A percentile compares a stretch with the other conserved stretches of the same genome.
phyloP scores from a whole-genome alignment of 345 rosid genomes.

The Gossypium ekmanianum region DNA sequence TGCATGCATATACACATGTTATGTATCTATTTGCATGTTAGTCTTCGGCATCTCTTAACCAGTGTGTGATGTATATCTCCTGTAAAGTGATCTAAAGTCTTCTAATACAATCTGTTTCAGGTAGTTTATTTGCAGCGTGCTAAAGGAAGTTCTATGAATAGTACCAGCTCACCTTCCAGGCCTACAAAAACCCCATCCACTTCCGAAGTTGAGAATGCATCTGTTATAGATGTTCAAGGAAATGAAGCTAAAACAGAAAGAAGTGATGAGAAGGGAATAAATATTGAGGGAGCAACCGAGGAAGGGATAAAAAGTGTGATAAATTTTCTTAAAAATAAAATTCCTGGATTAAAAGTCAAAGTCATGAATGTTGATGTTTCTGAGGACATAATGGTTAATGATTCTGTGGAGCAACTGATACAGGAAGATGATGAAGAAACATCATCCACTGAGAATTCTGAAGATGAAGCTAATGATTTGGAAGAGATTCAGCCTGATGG shows the following conservation, averaged over 20 bases:
- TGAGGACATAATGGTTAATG: constrained; percentile 48
- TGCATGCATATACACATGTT: neutral
- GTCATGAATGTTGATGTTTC: constrained; percentile 58
- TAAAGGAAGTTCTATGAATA: constrained; percentile 44
- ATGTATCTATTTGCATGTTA: neutral
- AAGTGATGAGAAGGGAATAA: constrained; percentile 61
- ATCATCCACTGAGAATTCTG: constrained; percentile 45
- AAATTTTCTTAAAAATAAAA: constrained; percentile 86
- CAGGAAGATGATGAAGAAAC: constrained; percentile 57
- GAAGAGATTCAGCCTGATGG: constrained; percentile 63
- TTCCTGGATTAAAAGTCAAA: constrained; percentile 86
- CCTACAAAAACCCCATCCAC: constrained; percentile 39
- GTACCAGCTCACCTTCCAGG: constrained; percentile 40
- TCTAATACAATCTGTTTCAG: constrained; percentile 34
- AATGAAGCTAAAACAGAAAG: constrained; percentile 58
- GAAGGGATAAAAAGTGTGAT: constrained; percentile 90
- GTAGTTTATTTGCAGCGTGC: constrained; percentile 69
- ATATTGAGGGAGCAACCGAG: constrained; percentile 73
- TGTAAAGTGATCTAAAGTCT: neutral
- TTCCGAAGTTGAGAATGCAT: constrained; percentile 43
- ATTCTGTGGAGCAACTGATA: constrained; percentile 54
- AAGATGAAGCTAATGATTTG: constrained; percentile 45
- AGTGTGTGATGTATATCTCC: neutral
- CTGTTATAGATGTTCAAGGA: constrained; percentile 50
- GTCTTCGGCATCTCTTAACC: neutral